Evolutionary conservation across 106 monocot species (phyloP).

Genomic region (Dactylorhiza incarnata): DNA sequence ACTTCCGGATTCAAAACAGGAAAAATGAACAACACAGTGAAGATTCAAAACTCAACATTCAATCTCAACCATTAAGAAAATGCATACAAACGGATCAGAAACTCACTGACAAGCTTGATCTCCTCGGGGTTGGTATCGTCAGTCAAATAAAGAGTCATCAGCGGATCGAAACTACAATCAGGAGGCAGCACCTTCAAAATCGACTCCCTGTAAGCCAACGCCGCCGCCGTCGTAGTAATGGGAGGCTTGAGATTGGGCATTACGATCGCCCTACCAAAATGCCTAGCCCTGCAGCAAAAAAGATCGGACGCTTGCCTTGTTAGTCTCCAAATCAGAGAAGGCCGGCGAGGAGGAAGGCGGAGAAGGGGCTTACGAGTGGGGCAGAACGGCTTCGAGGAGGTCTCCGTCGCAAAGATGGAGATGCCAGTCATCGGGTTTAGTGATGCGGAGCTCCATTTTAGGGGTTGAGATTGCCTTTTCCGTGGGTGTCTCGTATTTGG

Average conservation of each 20-base stretch:
- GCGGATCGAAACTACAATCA: slow-evolving; percentile 45
- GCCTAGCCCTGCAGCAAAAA: slow-evolving; percentile 35
- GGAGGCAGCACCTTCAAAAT: slow-evolving; percentile 57
- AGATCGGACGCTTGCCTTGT: too few species aligned
- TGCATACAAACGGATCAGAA: not conserved
- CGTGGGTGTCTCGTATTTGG: not conserved
- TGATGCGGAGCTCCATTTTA: slow-evolving; percentile 44
- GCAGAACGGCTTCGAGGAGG: slow-evolving; percentile 59
- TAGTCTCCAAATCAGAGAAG: too few species aligned
- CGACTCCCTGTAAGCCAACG: slow-evolving; percentile 58
- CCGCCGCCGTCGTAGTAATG: slow-evolving; percentile 61
- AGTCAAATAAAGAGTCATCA: slow-evolving; percentile 93
- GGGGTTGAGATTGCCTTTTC: not conserved
- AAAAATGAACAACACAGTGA: not conserved
- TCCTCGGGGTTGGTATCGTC: slow-evolving; percentile 74
- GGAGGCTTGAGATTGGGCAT: slow-evolving; percentile 97
- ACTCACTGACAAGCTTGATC: slow-evolving; percentile 75
- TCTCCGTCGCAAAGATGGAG: slow-evolving; percentile 90
- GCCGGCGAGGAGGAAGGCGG: not conserved
- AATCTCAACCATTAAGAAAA: not conserved
- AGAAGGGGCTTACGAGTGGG: slow-evolving; percentile 40
- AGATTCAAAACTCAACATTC: not conserved
- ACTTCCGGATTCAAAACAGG: not conserved
- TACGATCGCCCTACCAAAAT: slow-evolving; percentile 80
- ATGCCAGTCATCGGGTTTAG: slow-evolving; percentile 92